A percentile compares a stretch with the other conserved stretches of the same genome.
phyloP scores from a whole-genome alignment of 352 stramenopile species.

The Thalassiosira exigua region DNA sequence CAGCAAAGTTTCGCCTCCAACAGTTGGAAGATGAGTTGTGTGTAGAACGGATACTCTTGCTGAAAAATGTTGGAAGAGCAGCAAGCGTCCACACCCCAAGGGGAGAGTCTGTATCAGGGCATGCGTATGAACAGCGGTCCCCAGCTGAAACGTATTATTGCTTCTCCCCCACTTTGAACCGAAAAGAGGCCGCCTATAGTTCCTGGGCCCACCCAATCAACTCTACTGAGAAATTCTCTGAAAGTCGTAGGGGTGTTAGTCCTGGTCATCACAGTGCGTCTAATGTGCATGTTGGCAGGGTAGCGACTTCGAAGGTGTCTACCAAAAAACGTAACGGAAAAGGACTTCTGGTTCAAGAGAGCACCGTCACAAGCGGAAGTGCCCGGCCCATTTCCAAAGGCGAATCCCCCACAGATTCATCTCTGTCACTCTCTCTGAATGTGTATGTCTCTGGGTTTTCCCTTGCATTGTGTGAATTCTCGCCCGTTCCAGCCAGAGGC shows the following conservation, averaged over 20 bases:
- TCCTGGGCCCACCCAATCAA: not conserved
- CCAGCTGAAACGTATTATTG: slow-evolving; percentile 29
- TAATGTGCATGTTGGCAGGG: slow-evolving; percentile 1
- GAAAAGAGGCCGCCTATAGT: not conserved
- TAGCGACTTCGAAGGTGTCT: not conserved
- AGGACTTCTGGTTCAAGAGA: slow-evolving; percentile 11
- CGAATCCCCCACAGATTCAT: not conserved
- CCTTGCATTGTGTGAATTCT: slow-evolving; percentile 51
- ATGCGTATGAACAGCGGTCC: slow-evolving; percentile 11
- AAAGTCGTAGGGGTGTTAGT: too few species aligned
- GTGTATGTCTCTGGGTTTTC: slow-evolving; percentile 46
- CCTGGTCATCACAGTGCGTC: not conserved
- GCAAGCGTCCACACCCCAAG: slow-evolving; percentile 17
- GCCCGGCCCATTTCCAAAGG: not conserved
- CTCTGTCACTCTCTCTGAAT: slow-evolving; percentile 30
- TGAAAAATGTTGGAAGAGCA: slow-evolving; percentile 59
- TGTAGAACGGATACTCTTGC: slow-evolving; percentile 82
- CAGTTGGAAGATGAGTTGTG: slow-evolving; percentile 75
- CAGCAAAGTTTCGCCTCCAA: slow-evolving; percentile 54
- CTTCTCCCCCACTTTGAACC: slow-evolving; percentile 5
- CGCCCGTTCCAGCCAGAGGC: too few species aligned
- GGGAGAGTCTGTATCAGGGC: not conserved
- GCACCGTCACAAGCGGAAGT: not conserved
- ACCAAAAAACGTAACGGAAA: slow-evolving; percentile 15
- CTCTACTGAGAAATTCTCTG: not conserved